Evolutionary conservation across 768 basidiomycete genomes (phyloP).

Genomic region (Tricholoma terreum): DNA sequence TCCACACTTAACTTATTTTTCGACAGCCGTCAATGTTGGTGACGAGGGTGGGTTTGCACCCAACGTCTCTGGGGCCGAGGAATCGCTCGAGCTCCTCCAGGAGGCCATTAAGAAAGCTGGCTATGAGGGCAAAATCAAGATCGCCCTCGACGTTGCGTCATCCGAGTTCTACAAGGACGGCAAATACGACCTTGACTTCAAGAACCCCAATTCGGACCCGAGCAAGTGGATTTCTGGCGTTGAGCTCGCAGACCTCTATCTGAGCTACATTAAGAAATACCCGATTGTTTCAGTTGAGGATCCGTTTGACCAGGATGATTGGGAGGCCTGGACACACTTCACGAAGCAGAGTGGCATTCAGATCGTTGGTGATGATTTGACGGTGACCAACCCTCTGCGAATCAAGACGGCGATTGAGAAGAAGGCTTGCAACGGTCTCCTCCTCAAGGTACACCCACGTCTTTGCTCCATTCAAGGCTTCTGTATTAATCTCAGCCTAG

Average conservation of each 20-base stretch:
- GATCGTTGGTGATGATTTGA: constrained; percentile 95
- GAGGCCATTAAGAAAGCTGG: constrained; percentile 98
- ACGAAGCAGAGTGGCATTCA: constrained; percentile 77
- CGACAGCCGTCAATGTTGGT: constrained; percentile 93
- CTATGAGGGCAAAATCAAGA: constrained; percentile 98
- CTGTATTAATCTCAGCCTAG: constrained; percentile 24
- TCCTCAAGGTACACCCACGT: constrained; percentile 69
- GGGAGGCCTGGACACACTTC: constrained; percentile 97
- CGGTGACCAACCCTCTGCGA: constrained; percentile 94
- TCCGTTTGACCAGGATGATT: constrained; percentile 99
- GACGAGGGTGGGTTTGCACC: constrained; percentile 99
- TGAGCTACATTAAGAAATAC: constrained; percentile 85
- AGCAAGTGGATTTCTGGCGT: constrained; percentile 93
- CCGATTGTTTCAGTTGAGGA: constrained; percentile 96
- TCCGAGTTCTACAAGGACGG: constrained; percentile 99
- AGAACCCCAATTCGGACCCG: constrained; percentile 98
- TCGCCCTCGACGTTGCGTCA: constrained; percentile 96
- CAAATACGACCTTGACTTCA: constrained; percentile 98
- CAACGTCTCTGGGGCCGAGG: constrained; percentile 95
- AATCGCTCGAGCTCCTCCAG: constrained; percentile 91
- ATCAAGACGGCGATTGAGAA: constrained; percentile 99
- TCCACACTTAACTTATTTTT: constrained; percentile 10
- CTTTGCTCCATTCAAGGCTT: not conserved
- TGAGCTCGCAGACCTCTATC: constrained; percentile 91
- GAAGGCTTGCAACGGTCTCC: constrained; percentile 98